Base-by-base conservation (phyloP, 2,329 filamentous ascomycete species). In the Beauveria pseudobassiana region DNA sequence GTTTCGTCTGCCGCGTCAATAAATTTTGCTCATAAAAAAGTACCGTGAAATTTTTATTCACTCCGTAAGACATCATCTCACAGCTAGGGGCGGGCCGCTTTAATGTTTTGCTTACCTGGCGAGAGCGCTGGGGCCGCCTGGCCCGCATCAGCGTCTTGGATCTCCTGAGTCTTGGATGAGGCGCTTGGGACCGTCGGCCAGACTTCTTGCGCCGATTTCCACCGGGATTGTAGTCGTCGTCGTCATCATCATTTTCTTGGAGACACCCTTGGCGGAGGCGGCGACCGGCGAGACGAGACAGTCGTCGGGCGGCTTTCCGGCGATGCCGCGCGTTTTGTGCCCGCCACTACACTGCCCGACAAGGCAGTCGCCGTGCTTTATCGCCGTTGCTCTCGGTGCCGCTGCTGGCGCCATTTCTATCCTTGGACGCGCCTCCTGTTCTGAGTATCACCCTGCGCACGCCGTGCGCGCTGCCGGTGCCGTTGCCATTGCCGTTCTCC, bases 1-100 rank as follows among this genome's bases (percentile, higher is more conserved):
- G 85, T 78, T 10, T 84, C 79, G 34, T 87, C 82, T n/a, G 83
- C 83, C 38, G 73, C 68, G 69, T 85, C 81, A 45, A 87, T 76
- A 30, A 85, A 79, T 28, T 67, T 75, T 79, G 66, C 81, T 82
- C 28, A 77, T 75, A 34, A 69, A 40, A 20, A 49, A 48, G 46
- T 40, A 20, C 14, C 58, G 9, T 26, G 24, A 24, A 40, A 14
- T 40, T 58, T 48, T 40, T 24, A 58, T 48, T 7, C 43, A n/a
- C 45, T 38, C 14, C 43, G 18, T 58, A 22, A 48, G 26, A 48
- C 20, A 48, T 57, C 5, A 43, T 48, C 42, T 58, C 55, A 49
- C 16, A 9, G 7, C n/a, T 7, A 10, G 46, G 46, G 48, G 34
- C 5, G 56, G 34, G 34, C 34, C 34, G 34, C 34, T 22, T 42